Percentiles rank a stretch among this genome's conserved stretches.
These are phyloP conservation scores for Schizosaccharomyces octosporus DNA, from an alignment of 805 yeast species.

Conservation along the genomic window DNA sequence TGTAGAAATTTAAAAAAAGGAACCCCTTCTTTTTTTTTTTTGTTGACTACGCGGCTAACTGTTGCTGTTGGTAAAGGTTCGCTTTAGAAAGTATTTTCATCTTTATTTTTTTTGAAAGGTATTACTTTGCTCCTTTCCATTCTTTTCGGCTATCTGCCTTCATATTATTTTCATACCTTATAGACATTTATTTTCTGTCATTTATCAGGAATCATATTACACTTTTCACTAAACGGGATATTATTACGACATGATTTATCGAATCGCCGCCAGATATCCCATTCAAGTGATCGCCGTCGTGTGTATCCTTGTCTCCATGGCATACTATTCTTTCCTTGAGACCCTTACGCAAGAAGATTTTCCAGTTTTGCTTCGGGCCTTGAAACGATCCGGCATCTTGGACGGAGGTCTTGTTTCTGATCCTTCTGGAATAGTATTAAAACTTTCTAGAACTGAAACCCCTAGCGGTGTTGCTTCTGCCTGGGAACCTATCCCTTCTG, in stretches of 20 bases:
- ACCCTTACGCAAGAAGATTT: slow-evolving; percentile 17
- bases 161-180: too few relatives aligned
- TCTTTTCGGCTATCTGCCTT: neutral
- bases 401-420: neutral
- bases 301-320: slow-evolving; percentile 50
- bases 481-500: slow-evolving; percentile 9
- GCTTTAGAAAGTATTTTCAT: too few relatives aligned
- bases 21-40: too few relatives aligned
- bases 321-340: slow-evolving; percentile 40
- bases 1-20: too few relatives aligned
- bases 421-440: neutral
- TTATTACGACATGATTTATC: neutral
- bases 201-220: too few relatives aligned
- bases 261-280: slow-evolving; percentile 49
- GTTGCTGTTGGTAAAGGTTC: too few relatives aligned
- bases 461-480: slow-evolving; percentile 18
- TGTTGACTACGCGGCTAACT: too few relatives aligned
- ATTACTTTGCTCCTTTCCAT: neutral
- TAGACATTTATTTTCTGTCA: too few relatives aligned
- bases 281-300: slow-evolving; percentile 60
- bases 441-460: neutral
- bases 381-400: neutral
- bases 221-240: too few relatives aligned
- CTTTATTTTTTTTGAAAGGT: neutral
- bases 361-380: slow-evolving; percentile 20